A percentile compares a stretch with the other conserved stretches of the same genome.
phyloP scores from a whole-genome alignment of 2,329 filamentous ascomycete species.

The Hymenoscyphus occultus region DNA sequence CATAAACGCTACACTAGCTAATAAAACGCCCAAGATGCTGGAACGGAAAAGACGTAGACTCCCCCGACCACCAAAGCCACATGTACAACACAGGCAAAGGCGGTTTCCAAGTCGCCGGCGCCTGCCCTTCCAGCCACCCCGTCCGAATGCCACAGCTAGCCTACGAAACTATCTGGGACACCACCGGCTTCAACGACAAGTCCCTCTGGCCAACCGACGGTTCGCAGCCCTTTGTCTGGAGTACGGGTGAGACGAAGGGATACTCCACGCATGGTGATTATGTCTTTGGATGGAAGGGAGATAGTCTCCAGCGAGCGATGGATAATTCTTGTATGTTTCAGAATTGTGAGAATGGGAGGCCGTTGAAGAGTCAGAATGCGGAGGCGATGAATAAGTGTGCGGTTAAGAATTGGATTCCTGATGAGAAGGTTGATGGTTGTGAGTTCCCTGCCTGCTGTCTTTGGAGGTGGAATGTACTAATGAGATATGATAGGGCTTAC shows the following conservation, averaged over 20 bases:
- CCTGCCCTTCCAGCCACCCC: constrained; percentile 49
- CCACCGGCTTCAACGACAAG: constrained; percentile 34
- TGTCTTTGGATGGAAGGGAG: constrained; percentile 13
- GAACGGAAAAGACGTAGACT: constrained; percentile 28
- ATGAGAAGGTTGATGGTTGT: constrained; percentile 13
- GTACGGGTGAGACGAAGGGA: constrained; percentile 12
- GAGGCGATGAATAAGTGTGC: constrained; percentile 16
- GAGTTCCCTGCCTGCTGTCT: neutral
- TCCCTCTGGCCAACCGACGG: constrained; percentile 18
- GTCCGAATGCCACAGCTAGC: constrained; percentile 56
- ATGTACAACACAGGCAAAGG: constrained; percentile 47
- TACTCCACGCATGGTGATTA: constrained; percentile 13
- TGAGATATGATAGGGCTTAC: neutral
- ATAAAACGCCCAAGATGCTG: constrained; percentile 18
- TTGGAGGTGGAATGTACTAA: neutral
- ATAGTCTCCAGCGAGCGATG: constrained; percentile 11
- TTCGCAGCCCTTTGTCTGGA: constrained; percentile 19
- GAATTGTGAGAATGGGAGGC: constrained; percentile 16
- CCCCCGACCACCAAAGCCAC: constrained; percentile 49
- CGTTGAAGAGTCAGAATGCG: constrained; percentile 15
- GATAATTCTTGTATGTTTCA: constrained; percentile 14
- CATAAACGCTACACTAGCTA: neutral
- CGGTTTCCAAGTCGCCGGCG: constrained; percentile 42
- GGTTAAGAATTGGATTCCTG: constrained; percentile 13
- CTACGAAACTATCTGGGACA: constrained; percentile 56